Evolutionary conservation across 305 asterid species (phyloP).

Genomic region (Solanum hybrid): DNA sequence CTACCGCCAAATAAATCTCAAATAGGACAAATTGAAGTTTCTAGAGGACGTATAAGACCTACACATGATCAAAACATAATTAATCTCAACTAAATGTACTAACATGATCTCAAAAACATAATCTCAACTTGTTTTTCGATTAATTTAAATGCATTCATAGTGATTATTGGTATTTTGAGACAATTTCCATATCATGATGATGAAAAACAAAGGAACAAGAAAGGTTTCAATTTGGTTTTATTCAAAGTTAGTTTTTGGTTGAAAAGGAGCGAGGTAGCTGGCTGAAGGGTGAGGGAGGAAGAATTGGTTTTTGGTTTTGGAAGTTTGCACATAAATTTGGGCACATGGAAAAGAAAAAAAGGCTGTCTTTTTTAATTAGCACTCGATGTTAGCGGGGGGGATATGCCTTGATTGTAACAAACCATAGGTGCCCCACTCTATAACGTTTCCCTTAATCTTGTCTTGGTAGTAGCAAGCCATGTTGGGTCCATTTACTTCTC

Average conservation of each 20-base stretch:
- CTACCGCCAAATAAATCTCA: neutral
- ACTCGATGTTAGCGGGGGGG: constrained; percentile 39
- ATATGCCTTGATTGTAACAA: constrained; percentile 74
- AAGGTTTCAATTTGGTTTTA: neutral
- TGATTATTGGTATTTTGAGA: neutral
- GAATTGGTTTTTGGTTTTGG: constrained; percentile 26
- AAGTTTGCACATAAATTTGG: constrained; percentile 51
- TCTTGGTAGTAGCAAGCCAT: constrained; percentile 63
- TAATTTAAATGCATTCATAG: neutral
- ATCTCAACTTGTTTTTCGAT: neutral
- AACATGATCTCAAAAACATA: neutral
- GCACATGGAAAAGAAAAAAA: constrained; percentile 66
- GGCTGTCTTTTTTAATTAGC: constrained; percentile 34
- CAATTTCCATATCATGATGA: neutral
- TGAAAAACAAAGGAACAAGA: neutral
- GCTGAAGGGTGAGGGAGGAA: neutral
- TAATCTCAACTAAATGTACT: neutral
- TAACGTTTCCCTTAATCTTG: constrained; percentile 51
- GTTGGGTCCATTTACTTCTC: constrained; percentile 45
- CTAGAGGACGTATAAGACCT: neutral
- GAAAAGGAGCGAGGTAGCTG: neutral
- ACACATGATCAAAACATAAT: neutral
- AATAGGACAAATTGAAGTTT: neutral
- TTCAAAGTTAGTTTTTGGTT: neutral
- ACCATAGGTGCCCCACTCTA: constrained; percentile 48